These are phyloP conservation scores for Aspergillaceae sp. DNA, from an alignment of 2,329 filamentous ascomycete species.

Conservation along the genomic window DNA sequence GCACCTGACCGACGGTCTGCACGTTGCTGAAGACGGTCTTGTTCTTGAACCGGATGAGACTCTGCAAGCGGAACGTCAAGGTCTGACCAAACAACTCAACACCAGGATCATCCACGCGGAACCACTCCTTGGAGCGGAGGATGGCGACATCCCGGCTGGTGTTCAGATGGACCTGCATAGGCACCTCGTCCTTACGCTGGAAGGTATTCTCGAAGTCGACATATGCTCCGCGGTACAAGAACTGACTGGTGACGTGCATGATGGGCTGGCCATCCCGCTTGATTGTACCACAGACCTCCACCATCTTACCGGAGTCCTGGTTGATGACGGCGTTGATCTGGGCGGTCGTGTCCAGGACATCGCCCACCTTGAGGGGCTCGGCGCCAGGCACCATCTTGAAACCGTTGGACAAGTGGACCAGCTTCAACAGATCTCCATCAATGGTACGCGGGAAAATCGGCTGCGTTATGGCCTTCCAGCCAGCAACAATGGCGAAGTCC, in stretches of 20 bases:
- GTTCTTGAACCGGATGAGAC: constrained; percentile 88
- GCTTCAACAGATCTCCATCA: constrained; percentile 88
- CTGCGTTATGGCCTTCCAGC: constrained; percentile 99
- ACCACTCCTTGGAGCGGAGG: constrained; percentile 95
- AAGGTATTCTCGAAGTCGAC: constrained; percentile 96
- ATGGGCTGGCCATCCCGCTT: constrained; percentile 72
- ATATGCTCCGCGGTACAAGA: constrained; percentile 89
- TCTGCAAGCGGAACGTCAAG: constrained; percentile 90
- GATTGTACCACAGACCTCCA: constrained; percentile 98
- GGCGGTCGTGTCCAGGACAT: constrained; percentile 83
- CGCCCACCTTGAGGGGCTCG: constrained; percentile 88
- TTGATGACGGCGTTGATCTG: constrained; percentile 98
- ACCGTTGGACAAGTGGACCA: constrained; percentile 92
- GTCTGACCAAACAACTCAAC: constrained; percentile 88
- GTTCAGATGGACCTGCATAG: constrained; percentile 81
- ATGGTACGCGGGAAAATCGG: constrained; percentile 96
- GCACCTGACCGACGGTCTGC: constrained; percentile 82
- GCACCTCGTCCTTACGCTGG: constrained; percentile 92
- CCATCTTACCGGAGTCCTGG: constrained; percentile 98
- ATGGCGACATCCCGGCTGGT: constrained; percentile 89
- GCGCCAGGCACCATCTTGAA: constrained; percentile 98
- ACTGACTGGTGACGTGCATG: constrained; percentile 98
- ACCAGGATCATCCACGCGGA: constrained; percentile 74
- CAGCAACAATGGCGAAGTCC: constrained; percentile 97
- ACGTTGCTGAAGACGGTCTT: constrained; percentile 84